Evolutionary conservation across 2,329 filamentous ascomycete genomes (phyloP), one percentile per base, ranked within the genome.

Genomic region (Diaporthe helianthi): DNA sequence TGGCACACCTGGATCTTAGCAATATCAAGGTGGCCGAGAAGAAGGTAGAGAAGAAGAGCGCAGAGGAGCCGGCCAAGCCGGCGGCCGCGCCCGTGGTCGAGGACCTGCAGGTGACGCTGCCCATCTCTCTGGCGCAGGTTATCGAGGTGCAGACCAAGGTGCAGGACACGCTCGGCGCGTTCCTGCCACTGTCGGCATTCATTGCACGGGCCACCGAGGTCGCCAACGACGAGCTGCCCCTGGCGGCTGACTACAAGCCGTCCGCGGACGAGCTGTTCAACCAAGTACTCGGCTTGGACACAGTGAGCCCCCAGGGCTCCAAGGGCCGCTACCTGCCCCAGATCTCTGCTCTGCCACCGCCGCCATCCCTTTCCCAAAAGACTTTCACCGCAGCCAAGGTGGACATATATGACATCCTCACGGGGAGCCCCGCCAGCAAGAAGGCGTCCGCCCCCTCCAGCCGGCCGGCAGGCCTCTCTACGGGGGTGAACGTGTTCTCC

Each of bases 261-360:
- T 90, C 92, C 0, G 84, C 91, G 44, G 88, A 94, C 76, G 93
- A 97, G 78, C 88, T 99, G 15, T 98, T 98, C 82, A 90, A 98
- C 78, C 90, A 95, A 75, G 85, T 98, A 17, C 86, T 99, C 9
- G 95, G 94, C 12, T 82, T 94, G 24, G 82, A 87, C 77, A 82
- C 80, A 72, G 75, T 80, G 33, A 78, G 67, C 9, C 49, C 55
- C 73, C 83, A 87, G 69, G 84, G 81, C 55, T 84, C 87, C 77
- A 78, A 88, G 79, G 82, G 94, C 83, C 73, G 84, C 82, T 86
- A 97, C 86, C 78, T 87, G 12, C 94, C 94, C 1, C 89, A 93
- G 76, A 88, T 97, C 74, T 82, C 84, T 10, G 85, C 86, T 33
- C 77, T 93, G 19, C 82, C 87, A 47, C 78, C 85, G 8, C 76